Percentiles rank a stretch among this genome's conserved stretches.
Evolutionary conservation across 768 basidiomycete genomes (phyloP).

Genomic region (Hysterangium stoloniferum): DNA sequence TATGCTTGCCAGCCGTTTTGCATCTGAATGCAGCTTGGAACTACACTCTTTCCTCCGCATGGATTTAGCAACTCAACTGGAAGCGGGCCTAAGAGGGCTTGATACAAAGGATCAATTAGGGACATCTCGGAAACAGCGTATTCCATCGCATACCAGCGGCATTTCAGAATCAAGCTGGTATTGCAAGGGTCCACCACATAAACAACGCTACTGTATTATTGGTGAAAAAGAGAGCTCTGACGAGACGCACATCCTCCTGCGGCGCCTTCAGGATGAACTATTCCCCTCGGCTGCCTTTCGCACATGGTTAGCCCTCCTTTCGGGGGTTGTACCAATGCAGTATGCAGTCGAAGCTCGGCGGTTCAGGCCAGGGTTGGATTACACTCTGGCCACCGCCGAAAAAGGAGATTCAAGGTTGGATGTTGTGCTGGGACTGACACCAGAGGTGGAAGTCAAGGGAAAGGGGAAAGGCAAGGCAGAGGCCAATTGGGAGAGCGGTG

Average conservation of each 20-base stretch:
- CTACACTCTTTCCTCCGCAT: constrained; percentile 78
- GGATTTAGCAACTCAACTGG: constrained; percentile 60
- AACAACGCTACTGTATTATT: constrained; percentile 85
- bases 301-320: constrained; percentile 77
- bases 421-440: constrained; percentile 80
- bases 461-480: constrained; percentile 25
- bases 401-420: constrained; percentile 78
- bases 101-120: constrained; percentile 60
- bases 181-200: constrained; percentile 84
- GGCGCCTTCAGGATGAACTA: constrained; percentile 65
- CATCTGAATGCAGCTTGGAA: constrained; percentile 80
- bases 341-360: constrained; percentile 75
- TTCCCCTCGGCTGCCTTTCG: constrained; percentile 80
- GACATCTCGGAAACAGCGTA: constrained; percentile 36
- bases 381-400: constrained; percentile 87
- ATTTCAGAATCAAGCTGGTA: constrained; percentile 47
- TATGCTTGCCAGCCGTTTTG: constrained; percentile 72
- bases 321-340: constrained; percentile 61
- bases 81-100: constrained; percentile 51
- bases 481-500: constrained; percentile 53
- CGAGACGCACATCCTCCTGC: constrained; percentile 43
- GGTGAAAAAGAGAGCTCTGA: constrained; percentile 33
- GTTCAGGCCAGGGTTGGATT: constrained; percentile 89
- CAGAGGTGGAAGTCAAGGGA: constrained; percentile 35
- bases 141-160: constrained; percentile 69